Evolutionary conservation across 2,329 filamentous ascomycete genomes (phyloP).

Genomic region (Ceratocystis destructans): DNA sequence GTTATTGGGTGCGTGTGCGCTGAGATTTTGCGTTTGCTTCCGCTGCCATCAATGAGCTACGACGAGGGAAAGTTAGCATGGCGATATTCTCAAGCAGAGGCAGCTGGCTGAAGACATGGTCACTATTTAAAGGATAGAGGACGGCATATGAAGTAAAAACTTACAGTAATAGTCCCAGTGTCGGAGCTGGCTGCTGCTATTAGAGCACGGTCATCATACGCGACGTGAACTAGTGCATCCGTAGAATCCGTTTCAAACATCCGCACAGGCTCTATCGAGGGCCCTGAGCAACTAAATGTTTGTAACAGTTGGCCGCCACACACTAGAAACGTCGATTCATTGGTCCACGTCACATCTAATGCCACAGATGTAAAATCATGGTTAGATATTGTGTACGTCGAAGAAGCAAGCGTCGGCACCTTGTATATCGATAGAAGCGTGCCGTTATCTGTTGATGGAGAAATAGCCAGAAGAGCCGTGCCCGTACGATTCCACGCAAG

Average conservation of each 20-base stretch:
- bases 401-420: conserved; percentile 30
- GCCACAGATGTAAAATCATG: conserved; percentile 39
- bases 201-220: conserved; percentile 43
- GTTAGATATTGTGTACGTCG: conserved; percentile 31
- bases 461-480: conserved; percentile 42
- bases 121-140: neutral
- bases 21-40: conserved; percentile 41
- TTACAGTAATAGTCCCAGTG: conserved; percentile 46
- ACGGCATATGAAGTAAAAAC: conserved; percentile 22
- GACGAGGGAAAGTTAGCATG: conserved; percentile 5
- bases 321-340: conserved; percentile 43
- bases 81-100: neutral
- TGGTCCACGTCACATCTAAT: conserved; percentile 47
- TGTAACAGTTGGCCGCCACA: conserved; percentile 43
- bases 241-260: conserved; percentile 41
- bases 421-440: conserved; percentile 16
- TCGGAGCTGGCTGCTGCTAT: conserved; percentile 43
- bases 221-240: conserved; percentile 41
- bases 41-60: conserved; percentile 42
- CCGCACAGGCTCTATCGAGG: conserved; percentile 33
- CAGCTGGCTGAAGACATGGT: neutral
- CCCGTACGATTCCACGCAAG: conserved; percentile 47
- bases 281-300: conserved; percentile 35
- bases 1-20: conserved; percentile 47
- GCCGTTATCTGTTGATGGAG: conserved; percentile 34